phyloP scores from a whole-genome alignment of 176 grass and related monocot genomes.

The Oryza australiensis region DNA sequence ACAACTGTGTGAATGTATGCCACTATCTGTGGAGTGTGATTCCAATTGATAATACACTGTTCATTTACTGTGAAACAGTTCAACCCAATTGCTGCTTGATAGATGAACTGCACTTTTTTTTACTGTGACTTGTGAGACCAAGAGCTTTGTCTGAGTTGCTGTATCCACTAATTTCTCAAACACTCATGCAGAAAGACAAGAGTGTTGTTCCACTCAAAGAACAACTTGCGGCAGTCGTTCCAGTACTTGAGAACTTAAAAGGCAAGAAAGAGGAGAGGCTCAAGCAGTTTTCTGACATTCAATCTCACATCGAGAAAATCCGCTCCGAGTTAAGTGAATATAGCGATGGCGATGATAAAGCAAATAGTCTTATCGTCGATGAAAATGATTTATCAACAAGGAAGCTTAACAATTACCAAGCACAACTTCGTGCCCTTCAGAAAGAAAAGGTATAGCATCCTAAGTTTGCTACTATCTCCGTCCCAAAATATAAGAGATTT shows the following conservation, averaged over 20 bases:
- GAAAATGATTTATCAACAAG: slow-evolving; percentile 79
- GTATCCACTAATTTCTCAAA: slow-evolving; percentile 16
- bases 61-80: neutral
- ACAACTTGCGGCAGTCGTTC: slow-evolving; percentile 59
- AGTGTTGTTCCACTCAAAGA: slow-evolving; percentile 59
- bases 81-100: neutral
- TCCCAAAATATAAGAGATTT: too few relatives aligned
- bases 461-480: neutral
- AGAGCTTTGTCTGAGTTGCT: neutral
- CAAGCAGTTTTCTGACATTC: slow-evolving; percentile 66
- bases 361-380: slow-evolving; percentile 30
- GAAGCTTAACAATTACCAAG: slow-evolving; percentile 70
- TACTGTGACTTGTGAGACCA: neutral
- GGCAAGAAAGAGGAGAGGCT: slow-evolving; percentile 73
- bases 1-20: neutral
- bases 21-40: neutral
- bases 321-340: slow-evolving; percentile 58
- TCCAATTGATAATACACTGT: neutral
- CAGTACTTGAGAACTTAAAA: slow-evolving; percentile 72
- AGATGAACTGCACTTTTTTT: slow-evolving; percentile 11
- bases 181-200: slow-evolving; percentile 73
- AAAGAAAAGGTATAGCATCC: slow-evolving; percentile 84
- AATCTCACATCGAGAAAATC: slow-evolving; percentile 80
- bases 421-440: slow-evolving; percentile 69
- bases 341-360: slow-evolving; percentile 24